These are phyloP conservation scores for Thelonectria discophora DNA, from an alignment of 2,329 filamentous ascomycete genomes.

Conservation along the genomic window DNA sequence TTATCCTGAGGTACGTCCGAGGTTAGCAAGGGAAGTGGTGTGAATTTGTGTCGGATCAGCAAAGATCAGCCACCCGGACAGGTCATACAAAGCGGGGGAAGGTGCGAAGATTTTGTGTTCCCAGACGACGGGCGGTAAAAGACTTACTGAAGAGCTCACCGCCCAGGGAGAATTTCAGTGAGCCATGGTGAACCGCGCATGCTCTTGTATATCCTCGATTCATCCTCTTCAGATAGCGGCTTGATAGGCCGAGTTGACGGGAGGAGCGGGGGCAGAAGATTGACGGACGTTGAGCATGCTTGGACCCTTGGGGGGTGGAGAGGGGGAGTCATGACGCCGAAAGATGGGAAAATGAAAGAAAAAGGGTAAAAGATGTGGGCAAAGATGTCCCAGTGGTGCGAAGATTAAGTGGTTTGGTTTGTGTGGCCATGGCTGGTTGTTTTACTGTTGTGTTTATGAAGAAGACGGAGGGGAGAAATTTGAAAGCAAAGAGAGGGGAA, in stretches of 20 bases:
- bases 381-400: background rate
- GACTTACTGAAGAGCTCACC: background rate
- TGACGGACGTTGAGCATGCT: background rate
- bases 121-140: background rate
- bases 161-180: background rate
- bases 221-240: background rate
- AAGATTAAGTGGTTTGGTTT: background rate
- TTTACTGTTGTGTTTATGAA: too few relatives aligned
- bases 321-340: background rate
- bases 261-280: background rate
- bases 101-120: background rate
- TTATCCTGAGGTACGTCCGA: background rate
- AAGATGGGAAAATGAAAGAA: background rate
- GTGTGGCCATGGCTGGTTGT: too few relatives aligned
- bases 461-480: too few relatives aligned
- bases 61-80: background rate
- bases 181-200: background rate
- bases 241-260: background rate
- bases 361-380: background rate
- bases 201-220: background rate
- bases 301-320: background rate
- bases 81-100: background rate
- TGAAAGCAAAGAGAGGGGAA: background rate
- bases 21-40: background rate
- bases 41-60: background rate